These are phyloP conservation scores for Ceratocystis eucalypticola DNA, from an alignment of 2,329 filamentous ascomycete genomes.

Conservation along the genomic window DNA sequence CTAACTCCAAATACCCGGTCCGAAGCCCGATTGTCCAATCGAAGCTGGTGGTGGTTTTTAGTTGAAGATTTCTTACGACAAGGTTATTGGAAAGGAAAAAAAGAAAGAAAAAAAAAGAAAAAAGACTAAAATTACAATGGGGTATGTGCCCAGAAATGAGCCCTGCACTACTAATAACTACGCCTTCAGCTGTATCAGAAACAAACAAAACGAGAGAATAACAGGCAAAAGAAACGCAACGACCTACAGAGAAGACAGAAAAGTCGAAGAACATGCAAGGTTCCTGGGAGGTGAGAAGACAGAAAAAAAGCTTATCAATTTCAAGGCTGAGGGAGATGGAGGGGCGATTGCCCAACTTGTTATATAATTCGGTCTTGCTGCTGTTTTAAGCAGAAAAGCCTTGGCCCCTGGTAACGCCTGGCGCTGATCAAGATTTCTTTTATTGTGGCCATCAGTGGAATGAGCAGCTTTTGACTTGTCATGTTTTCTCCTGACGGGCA, in stretches of 20 bases:
- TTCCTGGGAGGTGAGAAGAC: neutral
- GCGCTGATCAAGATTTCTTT: conserved; percentile 6
- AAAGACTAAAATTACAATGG: neutral
- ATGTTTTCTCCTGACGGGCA: neutral
- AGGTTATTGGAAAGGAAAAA: neutral
- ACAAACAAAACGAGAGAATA: neutral
- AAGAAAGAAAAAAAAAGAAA: neutral
- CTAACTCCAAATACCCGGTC: neutral
- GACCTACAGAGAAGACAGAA: neutral
- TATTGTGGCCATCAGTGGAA: neutral
- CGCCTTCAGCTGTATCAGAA: neutral
- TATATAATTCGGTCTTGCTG: neutral
- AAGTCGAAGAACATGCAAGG: neutral
- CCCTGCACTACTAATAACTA: no score
- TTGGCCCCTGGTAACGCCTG: neutral
- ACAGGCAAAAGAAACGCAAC: neutral
- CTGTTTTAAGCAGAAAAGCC: conserved; percentile 2
- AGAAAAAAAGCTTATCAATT: conserved; percentile 2
- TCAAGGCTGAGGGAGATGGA: neutral
- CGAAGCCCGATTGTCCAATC: neutral
- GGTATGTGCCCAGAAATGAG: no score
- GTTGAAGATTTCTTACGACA: neutral
- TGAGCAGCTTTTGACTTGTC: neutral
- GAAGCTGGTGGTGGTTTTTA: neutral
- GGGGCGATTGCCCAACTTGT: no score